These are phyloP conservation scores for Pseudogymnoascus pannorum DNA, from an alignment of 2,329 filamentous ascomycete genomes.

Conservation along the genomic window DNA sequence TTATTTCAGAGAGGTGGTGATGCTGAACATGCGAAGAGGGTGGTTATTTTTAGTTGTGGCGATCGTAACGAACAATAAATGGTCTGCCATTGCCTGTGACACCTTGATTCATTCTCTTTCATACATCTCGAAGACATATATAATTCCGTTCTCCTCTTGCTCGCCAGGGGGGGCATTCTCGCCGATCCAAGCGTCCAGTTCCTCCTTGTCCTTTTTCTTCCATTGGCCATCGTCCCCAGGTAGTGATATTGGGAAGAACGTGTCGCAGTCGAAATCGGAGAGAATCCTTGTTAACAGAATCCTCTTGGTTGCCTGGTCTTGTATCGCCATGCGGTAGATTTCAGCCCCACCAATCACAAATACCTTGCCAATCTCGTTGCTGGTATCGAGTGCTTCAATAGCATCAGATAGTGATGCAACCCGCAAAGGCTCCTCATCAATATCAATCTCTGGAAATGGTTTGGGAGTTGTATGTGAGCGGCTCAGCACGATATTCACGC, in stretches of 20 bases:
- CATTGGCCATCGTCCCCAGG: constrained; percentile 41
- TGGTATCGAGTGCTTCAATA: constrained; percentile 30
- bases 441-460: constrained; percentile 13
- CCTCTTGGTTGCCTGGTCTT: constrained; percentile 46
- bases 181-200: constrained; percentile 57
- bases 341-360: constrained; percentile 89
- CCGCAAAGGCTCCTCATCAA: constrained; percentile 43
- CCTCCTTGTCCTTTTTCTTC: constrained; percentile 43
- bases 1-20: background rate
- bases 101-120: constrained; percentile 37
- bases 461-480: constrained; percentile 34
- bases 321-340: constrained; percentile 69
- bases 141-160: constrained; percentile 55
- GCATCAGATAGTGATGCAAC: constrained; percentile 53
- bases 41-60: background rate
- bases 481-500: constrained; percentile 77
- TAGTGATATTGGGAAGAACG: constrained; percentile 59
- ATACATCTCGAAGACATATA: constrained; percentile 71
- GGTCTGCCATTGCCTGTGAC: background rate
- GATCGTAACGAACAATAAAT: constrained; percentile 1
- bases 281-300: constrained; percentile 65
- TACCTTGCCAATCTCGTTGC: constrained; percentile 33
- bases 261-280: constrained; percentile 68
- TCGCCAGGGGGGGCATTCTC: constrained; percentile 51
- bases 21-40: background rate